Percentiles rank a stretch among this genome's conserved stretches.
Conservation (phyloP, 352 stramenopile genomes). For the Phytophthora syringae region DNA sequence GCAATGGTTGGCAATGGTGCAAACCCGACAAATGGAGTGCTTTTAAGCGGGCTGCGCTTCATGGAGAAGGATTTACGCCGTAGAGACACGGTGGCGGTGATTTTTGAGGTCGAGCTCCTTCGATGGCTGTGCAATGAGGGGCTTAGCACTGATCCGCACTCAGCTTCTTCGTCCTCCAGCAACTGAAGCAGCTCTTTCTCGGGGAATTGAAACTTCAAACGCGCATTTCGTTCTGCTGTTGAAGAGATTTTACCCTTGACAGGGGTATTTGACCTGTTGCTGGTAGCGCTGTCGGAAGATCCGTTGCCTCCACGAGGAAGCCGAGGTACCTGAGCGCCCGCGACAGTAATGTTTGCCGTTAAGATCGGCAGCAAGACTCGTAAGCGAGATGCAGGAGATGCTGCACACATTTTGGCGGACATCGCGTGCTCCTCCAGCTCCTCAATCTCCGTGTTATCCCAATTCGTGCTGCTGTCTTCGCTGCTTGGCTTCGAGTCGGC, state of each 20-base stretch:
- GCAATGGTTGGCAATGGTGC: background rate
- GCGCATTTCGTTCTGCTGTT: constrained; percentile 15
- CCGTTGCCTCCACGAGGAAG: constrained; percentile 32
- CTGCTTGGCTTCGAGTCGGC: background rate
- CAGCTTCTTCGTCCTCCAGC: constrained; percentile 32
- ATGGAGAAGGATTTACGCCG: constrained; percentile 73
- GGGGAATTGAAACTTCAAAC: constrained; percentile 70
- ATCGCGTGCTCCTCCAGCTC: constrained; percentile 3
- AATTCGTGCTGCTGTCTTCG: constrained; percentile 1
- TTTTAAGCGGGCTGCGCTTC: constrained; percentile 64
- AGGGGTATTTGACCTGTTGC: background rate
- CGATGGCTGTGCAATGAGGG: constrained; percentile 23
- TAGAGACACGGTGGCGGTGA: constrained; percentile 50
- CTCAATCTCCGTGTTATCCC: constrained; percentile 14
- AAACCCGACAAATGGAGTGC: constrained; percentile 15
- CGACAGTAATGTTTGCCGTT: constrained; percentile 30
- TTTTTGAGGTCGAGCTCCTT: constrained; percentile 41
- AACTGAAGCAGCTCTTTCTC: constrained; percentile 49
- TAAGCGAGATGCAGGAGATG: constrained; percentile 10
- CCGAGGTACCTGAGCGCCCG: constrained; percentile 53
- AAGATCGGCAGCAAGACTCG: constrained; percentile 34
- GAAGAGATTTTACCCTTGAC: background rate
- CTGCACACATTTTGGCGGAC: constrained; percentile 1
- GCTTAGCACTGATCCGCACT: constrained; percentile 1
- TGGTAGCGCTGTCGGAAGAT: constrained; percentile 8